Conservation (phyloP, 75 land plant species). For the Selaginella tamariscina region DNA sequence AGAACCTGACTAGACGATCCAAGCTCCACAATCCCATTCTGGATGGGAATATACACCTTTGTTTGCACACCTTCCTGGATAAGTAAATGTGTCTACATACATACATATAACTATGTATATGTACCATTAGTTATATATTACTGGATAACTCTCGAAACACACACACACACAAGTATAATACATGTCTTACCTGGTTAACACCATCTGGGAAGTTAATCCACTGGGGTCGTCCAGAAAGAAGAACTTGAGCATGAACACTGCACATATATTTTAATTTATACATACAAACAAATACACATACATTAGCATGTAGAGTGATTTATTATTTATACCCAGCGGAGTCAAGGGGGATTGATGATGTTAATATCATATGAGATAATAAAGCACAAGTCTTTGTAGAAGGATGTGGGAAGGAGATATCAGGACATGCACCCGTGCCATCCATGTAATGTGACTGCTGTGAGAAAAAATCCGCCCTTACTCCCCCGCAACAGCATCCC, state of each 20-base stretch:
- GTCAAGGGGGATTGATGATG: constrained; percentile 50
- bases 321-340: constrained; percentile 34
- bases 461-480: constrained; percentile 21
- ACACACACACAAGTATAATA: background rate
- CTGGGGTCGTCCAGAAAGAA: constrained; percentile 2
- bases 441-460: constrained; percentile 23
- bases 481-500: constrained; percentile 72
- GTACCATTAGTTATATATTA: no score
- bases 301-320: background rate
- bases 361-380: constrained; percentile 31
- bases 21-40: constrained; percentile 57
- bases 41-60: constrained; percentile 49
- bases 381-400: constrained; percentile 43
- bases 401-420: constrained; percentile 38
- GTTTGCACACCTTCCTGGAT: constrained; percentile 43
- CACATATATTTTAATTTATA: background rate
- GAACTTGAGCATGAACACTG: constrained; percentile 13
- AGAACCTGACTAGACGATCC: constrained; percentile 48
- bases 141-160: background rate
- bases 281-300: background rate
- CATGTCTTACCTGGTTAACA: background rate
- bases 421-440: constrained; percentile 40
- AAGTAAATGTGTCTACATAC: background rate
- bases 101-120: background rate
- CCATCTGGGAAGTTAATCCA: constrained; percentile 1